Conservation (phyloP, 108 stramenopile species). For the Fistulifera pelliculosa region DNA sequence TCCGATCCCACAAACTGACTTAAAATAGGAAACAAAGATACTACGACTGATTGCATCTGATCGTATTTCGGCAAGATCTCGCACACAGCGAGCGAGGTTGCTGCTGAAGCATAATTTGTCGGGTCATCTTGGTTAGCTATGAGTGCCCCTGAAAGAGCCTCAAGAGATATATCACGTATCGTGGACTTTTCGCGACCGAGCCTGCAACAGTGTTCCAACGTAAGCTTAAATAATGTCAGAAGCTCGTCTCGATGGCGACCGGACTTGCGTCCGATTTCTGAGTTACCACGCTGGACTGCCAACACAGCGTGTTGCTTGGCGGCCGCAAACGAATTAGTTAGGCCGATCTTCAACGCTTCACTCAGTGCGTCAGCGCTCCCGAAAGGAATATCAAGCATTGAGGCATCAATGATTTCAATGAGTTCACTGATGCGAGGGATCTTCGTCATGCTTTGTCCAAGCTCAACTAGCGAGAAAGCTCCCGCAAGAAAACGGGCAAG, state of each 20-base stretch:
- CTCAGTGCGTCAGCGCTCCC: background rate
- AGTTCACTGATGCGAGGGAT: constrained; percentile 4
- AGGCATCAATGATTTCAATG: constrained; percentile 1
- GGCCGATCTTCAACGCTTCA: background rate
- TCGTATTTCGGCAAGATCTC: constrained; percentile 35
- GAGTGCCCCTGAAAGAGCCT: background rate
- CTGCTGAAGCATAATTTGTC: no score
- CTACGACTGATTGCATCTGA: constrained; percentile 31
- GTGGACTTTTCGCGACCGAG: constrained; percentile 1
- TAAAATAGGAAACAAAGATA: constrained; percentile 47
- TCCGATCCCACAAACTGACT: constrained; percentile 44
- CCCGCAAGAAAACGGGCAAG: background rate
- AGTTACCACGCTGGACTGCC: background rate
- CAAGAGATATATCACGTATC: background rate
- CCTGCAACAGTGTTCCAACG: background rate
- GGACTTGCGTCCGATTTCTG: background rate
- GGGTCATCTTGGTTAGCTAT: no score
- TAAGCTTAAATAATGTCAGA: constrained; percentile 1
- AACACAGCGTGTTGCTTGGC: background rate
- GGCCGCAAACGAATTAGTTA: background rate
- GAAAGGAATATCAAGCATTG: background rate
- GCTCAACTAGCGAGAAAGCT: constrained; percentile 4
- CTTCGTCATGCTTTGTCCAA: constrained; percentile 5
- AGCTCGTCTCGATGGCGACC: constrained; percentile 6
- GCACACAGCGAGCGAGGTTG: constrained; percentile 16